Base-by-base conservation (phyloP, 345 rosid genomes). In the Cochlearia excelsa region DNA sequence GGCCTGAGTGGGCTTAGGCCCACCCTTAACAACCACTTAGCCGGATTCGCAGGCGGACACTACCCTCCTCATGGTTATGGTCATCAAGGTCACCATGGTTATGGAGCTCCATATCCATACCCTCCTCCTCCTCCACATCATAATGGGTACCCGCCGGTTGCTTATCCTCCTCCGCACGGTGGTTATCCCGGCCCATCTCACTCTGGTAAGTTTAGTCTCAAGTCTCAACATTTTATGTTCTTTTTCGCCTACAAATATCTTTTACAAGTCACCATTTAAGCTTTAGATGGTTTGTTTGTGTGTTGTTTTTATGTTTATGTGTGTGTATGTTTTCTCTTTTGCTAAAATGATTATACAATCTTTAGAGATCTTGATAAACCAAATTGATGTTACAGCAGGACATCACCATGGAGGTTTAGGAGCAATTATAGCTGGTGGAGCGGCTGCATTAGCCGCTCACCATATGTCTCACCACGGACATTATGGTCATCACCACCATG, bases 361-460 rank as follows among this genome's bases (percentile, higher is more conserved):
- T 57, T 38, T 33, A 55, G 34, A 16, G 42, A 16, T 56, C 26
- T 35, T 67, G 23, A 35, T 53, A 42, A 9, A 10, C 49, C 8
- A 9, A 35, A 10, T 44, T 37, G 1, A 50, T 63, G 59, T 46
- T 31, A 39, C 66, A 71, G 75, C 66, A 53, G 70, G 59, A 30
- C 74, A 50, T 37, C 74, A 49, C 39, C 59, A 63, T 2, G 80
- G 81, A 39, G 74, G 85, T 39, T 57, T 85, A 68, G 98, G 94
- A 73, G 61, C 76, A 8, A 3, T 85, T 44, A 16, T 91, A 49
- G 92, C 81, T 3, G 98, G 96, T 48, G 90, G 84, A 5, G 84
- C 76, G 1, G 87, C 94, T 0, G 91, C 81, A 3, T 94, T 86
- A 0, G 93, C 90, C 1, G 84, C 89, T 54, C 91, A 85, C 70